A percentile compares a stretch with the other conserved stretches of the same genome.
Conservation (phyloP, 208 protist genomes). For the Trypanosoma mega region DNA sequence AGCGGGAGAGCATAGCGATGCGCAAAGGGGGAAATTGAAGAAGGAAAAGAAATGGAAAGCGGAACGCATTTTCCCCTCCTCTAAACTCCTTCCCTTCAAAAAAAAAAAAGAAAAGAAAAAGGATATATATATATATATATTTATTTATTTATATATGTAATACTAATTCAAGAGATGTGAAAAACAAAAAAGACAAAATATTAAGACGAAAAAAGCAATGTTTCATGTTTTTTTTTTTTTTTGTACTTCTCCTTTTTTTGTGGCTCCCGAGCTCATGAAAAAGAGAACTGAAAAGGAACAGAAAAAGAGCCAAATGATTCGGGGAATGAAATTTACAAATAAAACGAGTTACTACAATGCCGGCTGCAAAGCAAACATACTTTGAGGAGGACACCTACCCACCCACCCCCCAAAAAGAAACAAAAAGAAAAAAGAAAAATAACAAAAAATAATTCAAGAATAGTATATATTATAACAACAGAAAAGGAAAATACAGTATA, state of each 20-base stretch:
- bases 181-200: neutral
- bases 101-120: neutral
- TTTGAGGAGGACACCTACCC: neutral
- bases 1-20: neutral
- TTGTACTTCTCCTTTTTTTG: too few species aligned
- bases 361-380: too few species aligned
- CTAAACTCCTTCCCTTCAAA: too few species aligned
- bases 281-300: too few species aligned
- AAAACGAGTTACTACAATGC: too few species aligned
- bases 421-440: neutral
- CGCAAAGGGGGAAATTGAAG: neutral
- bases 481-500: neutral
- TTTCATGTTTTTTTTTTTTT: too few species aligned
- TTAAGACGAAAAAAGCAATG: neutral
- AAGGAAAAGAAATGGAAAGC: neutral
- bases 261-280: too few species aligned
- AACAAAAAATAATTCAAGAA: neutral
- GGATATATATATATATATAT: constrained; percentile 1
- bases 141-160: neutral
- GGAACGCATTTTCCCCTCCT: too few species aligned
- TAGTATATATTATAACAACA: neutral
- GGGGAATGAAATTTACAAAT: too few species aligned
- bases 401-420: neutral
- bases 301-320: too few species aligned
- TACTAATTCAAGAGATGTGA: too few species aligned